phyloP scores from a whole-genome alignment of 306 rosid species.

The Abrus precatorius region DNA sequence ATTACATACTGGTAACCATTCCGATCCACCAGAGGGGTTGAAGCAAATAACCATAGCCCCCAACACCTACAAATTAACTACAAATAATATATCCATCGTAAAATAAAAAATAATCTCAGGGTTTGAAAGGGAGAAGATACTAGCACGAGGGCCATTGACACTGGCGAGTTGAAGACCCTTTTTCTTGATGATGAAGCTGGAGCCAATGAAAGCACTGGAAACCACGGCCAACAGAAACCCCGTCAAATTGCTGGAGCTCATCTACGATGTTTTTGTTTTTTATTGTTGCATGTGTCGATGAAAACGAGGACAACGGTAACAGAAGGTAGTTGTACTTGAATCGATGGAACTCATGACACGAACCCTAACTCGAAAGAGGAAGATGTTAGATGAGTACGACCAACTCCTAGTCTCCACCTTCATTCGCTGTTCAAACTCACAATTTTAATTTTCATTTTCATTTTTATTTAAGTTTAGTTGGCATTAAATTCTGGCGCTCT shows the following conservation, averaged over 20 bases:
- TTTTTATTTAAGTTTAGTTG: not conserved
- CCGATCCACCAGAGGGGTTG: slow-evolving; percentile 98
- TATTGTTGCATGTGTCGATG: slow-evolving; percentile 1
- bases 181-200: slow-evolving; percentile 93
- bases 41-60: slow-evolving; percentile 89
- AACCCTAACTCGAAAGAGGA: not conserved
- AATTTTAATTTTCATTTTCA: not conserved
- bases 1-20: slow-evolving; percentile 80
- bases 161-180: slow-evolving; percentile 84
- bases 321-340: not conserved
- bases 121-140: slow-evolving; percentile 36
- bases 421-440: not conserved
- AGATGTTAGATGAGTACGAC: no score
- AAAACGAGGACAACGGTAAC: not conserved
- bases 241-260: slow-evolving; percentile 72
- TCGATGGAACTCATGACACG: slow-evolving; percentile 7
- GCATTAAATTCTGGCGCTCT: not conserved
- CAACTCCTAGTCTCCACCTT: no score
- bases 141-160: slow-evolving; percentile 68
- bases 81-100: not conserved
- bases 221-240: slow-evolving; percentile 76
- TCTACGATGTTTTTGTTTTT: slow-evolving; percentile 24
- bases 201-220: slow-evolving; percentile 88
- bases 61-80: slow-evolving; percentile 62
- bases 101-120: not conserved